phyloP scores from a whole-genome alignment of 1,139 yeast genomes.

The Groenewaldozyma sp. region DNA sequence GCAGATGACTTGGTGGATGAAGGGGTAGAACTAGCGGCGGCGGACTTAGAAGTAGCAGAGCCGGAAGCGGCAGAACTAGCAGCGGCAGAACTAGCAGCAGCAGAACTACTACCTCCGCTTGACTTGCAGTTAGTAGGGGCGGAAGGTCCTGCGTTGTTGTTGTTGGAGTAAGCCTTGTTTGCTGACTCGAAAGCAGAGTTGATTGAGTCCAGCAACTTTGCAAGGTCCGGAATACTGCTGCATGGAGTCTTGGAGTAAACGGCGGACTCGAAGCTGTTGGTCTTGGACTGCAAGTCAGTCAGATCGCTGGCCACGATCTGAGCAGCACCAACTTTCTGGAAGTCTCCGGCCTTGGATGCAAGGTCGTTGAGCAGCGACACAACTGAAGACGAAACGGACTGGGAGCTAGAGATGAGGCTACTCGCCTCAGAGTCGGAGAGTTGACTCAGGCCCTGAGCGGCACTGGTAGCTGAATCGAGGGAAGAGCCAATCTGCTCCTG shows the following conservation, averaged over 20 bases:
- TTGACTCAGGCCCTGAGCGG: constrained; percentile 6
- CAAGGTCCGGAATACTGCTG: constrained; percentile 7
- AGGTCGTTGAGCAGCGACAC: constrained; percentile 10
- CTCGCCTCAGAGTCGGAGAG: constrained; percentile 9
- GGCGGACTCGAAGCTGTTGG: constrained; percentile 11
- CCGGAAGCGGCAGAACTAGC: constrained; percentile 1
- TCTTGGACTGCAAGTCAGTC: constrained; percentile 8
- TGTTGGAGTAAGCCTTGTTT: constrained; percentile 5
- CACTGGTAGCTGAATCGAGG: constrained; percentile 4
- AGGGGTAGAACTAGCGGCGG: background rate
- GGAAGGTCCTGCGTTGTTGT: constrained; percentile 1
- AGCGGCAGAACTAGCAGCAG: constrained; percentile 9
- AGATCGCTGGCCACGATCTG: constrained; percentile 13
- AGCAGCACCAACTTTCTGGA: constrained; percentile 11
- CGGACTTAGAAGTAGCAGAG: background rate
- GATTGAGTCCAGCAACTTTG: constrained; percentile 8
- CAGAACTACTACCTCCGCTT: constrained; percentile 2
- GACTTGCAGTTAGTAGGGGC: constrained; percentile 6
- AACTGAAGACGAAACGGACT: constrained; percentile 9
- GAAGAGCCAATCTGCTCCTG: constrained; percentile 9
- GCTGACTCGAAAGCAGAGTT: constrained; percentile 11
- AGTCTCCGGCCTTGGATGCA: constrained; percentile 10
- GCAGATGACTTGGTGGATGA: background rate
- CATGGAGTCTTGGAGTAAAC: constrained; percentile 10
- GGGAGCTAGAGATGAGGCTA: constrained; percentile 8